Base-by-base conservation (phyloP, 805 yeast genomes). In the Metschnikowia noctiluminum region DNA sequence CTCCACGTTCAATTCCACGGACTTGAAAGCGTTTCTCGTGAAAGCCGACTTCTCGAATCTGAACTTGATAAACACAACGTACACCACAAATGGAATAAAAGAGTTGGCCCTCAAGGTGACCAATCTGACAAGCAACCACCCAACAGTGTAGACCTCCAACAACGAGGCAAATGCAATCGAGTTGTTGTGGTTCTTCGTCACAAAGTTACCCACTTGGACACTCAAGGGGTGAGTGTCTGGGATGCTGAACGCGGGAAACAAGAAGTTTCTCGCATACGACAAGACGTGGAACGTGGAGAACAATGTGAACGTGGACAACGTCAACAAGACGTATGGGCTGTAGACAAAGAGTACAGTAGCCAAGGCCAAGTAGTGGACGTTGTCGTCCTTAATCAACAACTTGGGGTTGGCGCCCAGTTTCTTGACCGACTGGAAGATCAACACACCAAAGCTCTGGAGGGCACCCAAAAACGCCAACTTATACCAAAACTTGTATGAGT, bases 281-380 rank as follows among this genome's bases (percentile, higher is more conserved):
- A 90, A 71, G 10, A 81, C 82, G 64, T 91, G 97, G 80, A 92
- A 90, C 15, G 83, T 62, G 7, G 97, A 85, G 66, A 86, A 91
- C 48, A 87, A 71, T 40, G 81, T 72, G 62, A 87, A 89, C 47
- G 97, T 96, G 26, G 84, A 64, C 53, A 85, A 69, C 2, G 96
- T 78, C 47, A 87, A 62, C 32, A 80, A 66, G 53, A 80, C 78
- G 51, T 77, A 80, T 41, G 85, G 82, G 56, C 89, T 78, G 49
- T 83, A 62, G 6, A 79, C 40, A 35, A 72, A 59, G 39, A 53
- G 60, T 77, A 68, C 82, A 82, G 80, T 38, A 72, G 73, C 52
- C 78, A 55, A 42, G 83, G 74, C 64, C 45, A 87, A 74, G 68
- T 90, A 91, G 56, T 89, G 92, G 48, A 79, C 71, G 63, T 87